phyloP scores from a whole-genome alignment of 139 green algal genomes.

The Chlamydomonas sp. region DNA sequence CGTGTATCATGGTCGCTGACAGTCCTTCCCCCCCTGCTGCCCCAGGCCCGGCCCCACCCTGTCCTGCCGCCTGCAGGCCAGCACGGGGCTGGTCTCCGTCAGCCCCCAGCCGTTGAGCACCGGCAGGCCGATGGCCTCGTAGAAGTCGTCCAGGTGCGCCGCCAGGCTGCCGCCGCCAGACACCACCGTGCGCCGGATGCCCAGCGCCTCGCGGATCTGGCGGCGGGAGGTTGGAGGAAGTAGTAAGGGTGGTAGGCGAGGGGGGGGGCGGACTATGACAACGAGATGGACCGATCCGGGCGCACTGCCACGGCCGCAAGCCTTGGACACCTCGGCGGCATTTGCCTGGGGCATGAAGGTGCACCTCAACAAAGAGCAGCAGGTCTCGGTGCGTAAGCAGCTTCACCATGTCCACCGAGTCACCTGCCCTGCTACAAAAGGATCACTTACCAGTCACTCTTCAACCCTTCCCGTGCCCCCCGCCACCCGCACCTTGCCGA shows the following conservation, averaged over 20 bases:
- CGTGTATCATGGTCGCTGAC: no score
- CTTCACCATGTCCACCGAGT: no score
- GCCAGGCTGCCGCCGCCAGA: conserved; percentile 88
- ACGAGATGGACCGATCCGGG: neutral
- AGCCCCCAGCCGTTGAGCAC: conserved; percentile 96
- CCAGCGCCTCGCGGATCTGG: conserved; percentile 71
- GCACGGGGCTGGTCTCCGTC: conserved; percentile 92
- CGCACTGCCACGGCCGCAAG: no score
- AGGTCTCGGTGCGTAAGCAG: no score
- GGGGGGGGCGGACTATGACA: neutral
- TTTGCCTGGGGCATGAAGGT: no score
- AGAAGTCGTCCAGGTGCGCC: conserved; percentile 92
- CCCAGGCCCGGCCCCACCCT: no score
- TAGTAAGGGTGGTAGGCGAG: neutral
- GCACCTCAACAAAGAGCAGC: no score
- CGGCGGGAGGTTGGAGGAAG: neutral
- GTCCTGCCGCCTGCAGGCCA: conserved; percentile 72
- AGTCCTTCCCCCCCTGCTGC: no score
- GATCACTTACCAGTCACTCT: no score
- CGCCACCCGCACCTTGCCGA: conserved; percentile 57
- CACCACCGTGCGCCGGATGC: conserved; percentile 71
- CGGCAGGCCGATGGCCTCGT: conserved; percentile 80
- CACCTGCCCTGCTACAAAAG: no score
- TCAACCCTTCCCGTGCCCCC: neutral
- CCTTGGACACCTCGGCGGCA: no score